Evolutionary conservation across 805 yeast species (phyloP), one percentile per base, ranked within the genome.

Genomic region (Candida sonorensis): DNA sequence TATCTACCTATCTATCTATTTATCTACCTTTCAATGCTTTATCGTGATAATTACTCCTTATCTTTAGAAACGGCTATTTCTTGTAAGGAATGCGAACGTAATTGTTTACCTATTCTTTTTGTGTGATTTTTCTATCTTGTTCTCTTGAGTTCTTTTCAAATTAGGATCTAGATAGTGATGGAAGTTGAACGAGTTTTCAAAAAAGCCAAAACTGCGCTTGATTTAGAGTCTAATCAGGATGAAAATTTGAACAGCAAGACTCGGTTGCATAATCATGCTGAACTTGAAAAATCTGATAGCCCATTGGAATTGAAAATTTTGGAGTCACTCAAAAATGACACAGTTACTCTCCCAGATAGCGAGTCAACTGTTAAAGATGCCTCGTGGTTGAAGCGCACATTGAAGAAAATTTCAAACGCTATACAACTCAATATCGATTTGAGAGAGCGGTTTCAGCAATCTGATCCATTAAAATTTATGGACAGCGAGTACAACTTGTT

Each of bases 401-500:
- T 46, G 10, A 23, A 32, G 13, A 36, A 30, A 22, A 16, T 46
- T 7, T 27, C 34, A 7, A 23, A 27, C 10, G 33, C 35, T 6
- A 29, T 44, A 14, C 22, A 33, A 1, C 10, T 17, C 12, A 46
- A 38, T 26, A 14, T 32, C 14, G 44, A 38, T 23, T 27, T 26
- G 11, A 34, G 44, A 3, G 36, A 26, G 7, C 35, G 35, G 17
- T 38, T 31, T n/a, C 30, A 30, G 7, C 24, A 21, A 4, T 20
- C 30, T 8, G 38, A 40, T 19, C 44, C 43, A 5, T 13, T 35
- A 24, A 38, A 33, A 27, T 27, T 45, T 22, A 33, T 45, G 33
- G 47, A 45, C 16, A 41, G 42, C 17, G 53, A 48, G 23, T 45
- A 34, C 15, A 40, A 40, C 13, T 29, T 48, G 14, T 36, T 32